phyloP scores from a whole-genome alignment of 257 asterid species.

The Nicotiana obtusifolia region DNA sequence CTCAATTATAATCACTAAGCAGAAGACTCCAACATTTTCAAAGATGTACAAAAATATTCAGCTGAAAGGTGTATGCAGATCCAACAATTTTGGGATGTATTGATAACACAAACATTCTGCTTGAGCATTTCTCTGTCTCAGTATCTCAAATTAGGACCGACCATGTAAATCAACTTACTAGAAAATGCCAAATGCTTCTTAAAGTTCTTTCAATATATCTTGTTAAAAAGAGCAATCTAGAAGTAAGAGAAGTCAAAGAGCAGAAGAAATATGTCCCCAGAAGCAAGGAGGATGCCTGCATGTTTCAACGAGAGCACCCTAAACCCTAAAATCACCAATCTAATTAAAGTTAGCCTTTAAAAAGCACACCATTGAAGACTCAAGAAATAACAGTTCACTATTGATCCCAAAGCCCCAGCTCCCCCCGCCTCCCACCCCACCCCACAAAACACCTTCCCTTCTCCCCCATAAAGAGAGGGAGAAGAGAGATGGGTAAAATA shows the following conservation, averaged over 20 bases:
- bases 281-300: too few relatives aligned
- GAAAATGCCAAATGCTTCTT: not conserved
- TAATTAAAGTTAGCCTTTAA: not conserved
- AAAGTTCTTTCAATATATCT: not conserved
- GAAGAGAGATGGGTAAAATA: not conserved
- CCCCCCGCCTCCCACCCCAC: not conserved
- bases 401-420: not conserved
- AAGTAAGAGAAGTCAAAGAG: not conserved
- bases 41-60: not conserved
- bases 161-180: not conserved
- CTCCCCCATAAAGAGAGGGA: not conserved
- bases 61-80: conserved; percentile 2
- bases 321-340: not conserved
- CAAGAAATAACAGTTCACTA: not conserved
- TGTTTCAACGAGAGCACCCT: too few relatives aligned
- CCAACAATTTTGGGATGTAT: not conserved
- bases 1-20: not conserved
- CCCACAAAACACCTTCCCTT: not conserved
- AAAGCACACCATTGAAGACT: not conserved
- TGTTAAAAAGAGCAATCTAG: not conserved
- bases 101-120: not conserved
- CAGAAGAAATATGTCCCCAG: not conserved
- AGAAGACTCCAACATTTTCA: not conserved
- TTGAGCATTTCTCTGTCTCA: not conserved
- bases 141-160: not conserved